A percentile compares a stretch with the other conserved stretches of the same genome.
Evolutionary conservation across 1,284 basidiomycete genomes (phyloP).

Genomic region (Mycena sp.): DNA sequence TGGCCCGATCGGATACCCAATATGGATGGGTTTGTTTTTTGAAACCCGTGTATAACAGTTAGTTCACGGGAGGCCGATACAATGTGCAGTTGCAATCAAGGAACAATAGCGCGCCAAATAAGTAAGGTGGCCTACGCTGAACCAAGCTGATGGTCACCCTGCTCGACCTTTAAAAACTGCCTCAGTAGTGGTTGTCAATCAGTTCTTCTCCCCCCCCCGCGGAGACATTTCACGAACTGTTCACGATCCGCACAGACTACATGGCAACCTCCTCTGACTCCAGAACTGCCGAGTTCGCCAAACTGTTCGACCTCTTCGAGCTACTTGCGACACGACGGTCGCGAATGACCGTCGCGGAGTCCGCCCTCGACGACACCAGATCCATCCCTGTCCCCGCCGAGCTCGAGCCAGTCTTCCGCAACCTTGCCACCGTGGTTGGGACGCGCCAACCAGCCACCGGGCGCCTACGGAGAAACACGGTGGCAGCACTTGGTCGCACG

Average conservation of each 20-base stretch:
- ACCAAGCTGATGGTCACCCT: neutral
- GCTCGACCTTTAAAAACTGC: conserved; percentile 9
- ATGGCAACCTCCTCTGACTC: conserved; percentile 9
- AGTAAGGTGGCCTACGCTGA: neutral
- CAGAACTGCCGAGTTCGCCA: conserved; percentile 53
- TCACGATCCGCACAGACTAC: neutral
- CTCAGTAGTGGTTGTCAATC: neutral
- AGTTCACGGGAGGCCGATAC: too few species aligned
- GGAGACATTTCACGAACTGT: conserved; percentile 9
- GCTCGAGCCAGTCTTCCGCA: conserved; percentile 56
- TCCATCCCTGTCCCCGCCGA: conserved; percentile 51
- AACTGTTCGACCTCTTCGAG: conserved; percentile 64
- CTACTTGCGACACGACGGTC: conserved; percentile 54
- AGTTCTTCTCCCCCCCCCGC: conserved; percentile 19
- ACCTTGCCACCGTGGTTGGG: conserved; percentile 51
- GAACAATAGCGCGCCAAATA: too few species aligned
- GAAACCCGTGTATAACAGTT: too few species aligned
- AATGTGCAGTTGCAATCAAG: too few species aligned
- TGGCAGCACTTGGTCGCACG: conserved; percentile 31
- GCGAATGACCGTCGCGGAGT: conserved; percentile 32
- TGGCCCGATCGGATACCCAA: conserved; percentile 17
- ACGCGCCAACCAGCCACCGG: conserved; percentile 36
- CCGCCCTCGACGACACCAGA: conserved; percentile 40
- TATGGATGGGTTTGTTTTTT: conserved; percentile 11
- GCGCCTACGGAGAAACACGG: conserved; percentile 43